Evolutionary conservation across 768 basidiomycete species (phyloP).

Genomic region (Sporobolomyces pararoseus): DNA sequence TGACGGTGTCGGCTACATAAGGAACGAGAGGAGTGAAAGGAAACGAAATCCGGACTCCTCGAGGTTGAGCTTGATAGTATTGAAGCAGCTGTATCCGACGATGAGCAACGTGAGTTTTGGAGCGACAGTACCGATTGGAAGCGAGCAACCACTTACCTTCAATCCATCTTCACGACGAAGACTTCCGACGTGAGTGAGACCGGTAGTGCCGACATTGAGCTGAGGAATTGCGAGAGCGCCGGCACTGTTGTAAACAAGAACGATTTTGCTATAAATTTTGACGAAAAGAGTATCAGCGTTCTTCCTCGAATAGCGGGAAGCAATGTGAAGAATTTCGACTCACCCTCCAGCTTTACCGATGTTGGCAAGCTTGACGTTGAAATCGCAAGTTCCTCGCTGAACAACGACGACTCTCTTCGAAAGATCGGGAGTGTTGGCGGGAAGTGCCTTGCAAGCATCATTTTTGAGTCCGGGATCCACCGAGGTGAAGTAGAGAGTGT

Average conservation of each 20-base stretch:
- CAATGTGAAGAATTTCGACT: too few species aligned
- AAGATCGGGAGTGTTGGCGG: constrained; percentile 21
- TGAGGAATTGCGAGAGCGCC: constrained; percentile 16
- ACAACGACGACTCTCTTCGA: constrained; percentile 55
- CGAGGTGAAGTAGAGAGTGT: constrained; percentile 57
- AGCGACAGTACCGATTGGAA: background rate
- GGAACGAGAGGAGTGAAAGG: constrained; percentile 23
- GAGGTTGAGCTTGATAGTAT: background rate
- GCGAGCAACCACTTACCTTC: background rate
- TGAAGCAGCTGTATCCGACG: background rate
- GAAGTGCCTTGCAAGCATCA: constrained; percentile 24
- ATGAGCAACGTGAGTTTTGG: background rate
- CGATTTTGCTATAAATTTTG: constrained; percentile 53
- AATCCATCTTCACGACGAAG: constrained; percentile 26
- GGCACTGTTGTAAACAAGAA: constrained; percentile 41
- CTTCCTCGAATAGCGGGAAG: too few species aligned
- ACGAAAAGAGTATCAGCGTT: too few species aligned
- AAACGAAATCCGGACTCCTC: constrained; percentile 7
- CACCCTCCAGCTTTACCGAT: constrained; percentile 23
- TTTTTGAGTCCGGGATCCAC: constrained; percentile 52
- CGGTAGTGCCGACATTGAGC: constrained; percentile 16
- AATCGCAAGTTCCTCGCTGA: constrained; percentile 60
- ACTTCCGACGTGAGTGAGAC: constrained; percentile 7
- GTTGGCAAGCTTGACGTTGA: constrained; percentile 56
- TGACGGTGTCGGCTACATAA: constrained; percentile 8